Percentiles rank a stretch among this genome's conserved stretches.
Evolutionary conservation across 768 basidiomycete species (phyloP).

Genomic region (Naganishia kalamii): DNA sequence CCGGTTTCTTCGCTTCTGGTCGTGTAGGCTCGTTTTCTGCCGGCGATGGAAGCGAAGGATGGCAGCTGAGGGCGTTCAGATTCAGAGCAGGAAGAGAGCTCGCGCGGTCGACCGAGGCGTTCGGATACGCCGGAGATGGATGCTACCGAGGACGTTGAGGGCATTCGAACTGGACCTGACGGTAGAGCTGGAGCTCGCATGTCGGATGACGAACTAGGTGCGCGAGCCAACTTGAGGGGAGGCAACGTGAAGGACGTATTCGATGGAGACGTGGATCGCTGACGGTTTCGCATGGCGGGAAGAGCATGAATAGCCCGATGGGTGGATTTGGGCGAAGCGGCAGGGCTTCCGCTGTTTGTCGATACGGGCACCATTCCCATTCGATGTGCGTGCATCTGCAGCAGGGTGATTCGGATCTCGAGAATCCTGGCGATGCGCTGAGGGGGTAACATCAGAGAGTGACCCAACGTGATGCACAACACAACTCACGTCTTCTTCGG

Average conservation of each 20-base stretch:
- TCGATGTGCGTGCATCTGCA: conserved; percentile 30
- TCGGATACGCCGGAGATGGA: conserved; percentile 3
- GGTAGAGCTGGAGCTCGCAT: neutral
- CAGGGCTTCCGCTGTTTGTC: neutral
- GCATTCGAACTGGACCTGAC: neutral
- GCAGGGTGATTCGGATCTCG: conserved; percentile 41
- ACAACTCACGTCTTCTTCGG: conserved; percentile 76
- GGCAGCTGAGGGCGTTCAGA: neutral
- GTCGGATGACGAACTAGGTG: neutral
- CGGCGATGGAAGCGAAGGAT: neutral
- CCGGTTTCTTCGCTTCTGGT: neutral
- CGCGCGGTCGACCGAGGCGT: neutral
- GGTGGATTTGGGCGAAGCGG: neutral
- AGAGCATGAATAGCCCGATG: neutral
- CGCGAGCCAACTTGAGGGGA: neutral
- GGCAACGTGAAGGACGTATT: neutral
- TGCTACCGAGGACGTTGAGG: neutral
- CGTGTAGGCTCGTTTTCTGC: conserved; percentile 10
- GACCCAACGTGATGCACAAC: neutral
- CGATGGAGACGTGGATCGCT: neutral
- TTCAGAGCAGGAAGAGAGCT: neutral
- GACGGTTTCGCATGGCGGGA: conserved; percentile 4
- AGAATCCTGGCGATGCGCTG: conserved; percentile 43
- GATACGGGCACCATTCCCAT: conserved; percentile 16
- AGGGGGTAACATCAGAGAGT: neutral